Base-by-base conservation (phyloP, 176 grass and related monocot genomes). In the Pharus latifolius region DNA sequence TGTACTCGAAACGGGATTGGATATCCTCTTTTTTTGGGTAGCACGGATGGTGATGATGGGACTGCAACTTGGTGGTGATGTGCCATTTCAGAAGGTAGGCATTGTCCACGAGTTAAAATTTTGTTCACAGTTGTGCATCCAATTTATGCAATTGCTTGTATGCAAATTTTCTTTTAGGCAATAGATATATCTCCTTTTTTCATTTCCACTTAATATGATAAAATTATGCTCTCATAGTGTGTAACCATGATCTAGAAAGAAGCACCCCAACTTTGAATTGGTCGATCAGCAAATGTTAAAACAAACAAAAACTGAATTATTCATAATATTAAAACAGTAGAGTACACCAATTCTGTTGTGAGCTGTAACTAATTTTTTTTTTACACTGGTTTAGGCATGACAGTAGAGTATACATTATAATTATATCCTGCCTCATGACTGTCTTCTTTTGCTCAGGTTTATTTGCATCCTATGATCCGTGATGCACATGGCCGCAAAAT, bases 31-130 rank as follows among this genome's bases (percentile, higher is more conserved):
- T 53, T 96, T 92, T 56, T 92, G 88, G 92, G 92, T 96, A 31
- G 92, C 92, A 54, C 76, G 88, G 40, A 96, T 96, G 92, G 92
- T 96, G 40, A 92, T 96, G 92, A 63, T 96, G 51, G 92, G 85
- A 71, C 84, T 92, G 77, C 78, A 92, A 87, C 85, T 96, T 69
- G 82, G 88, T 23, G 92, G 85, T 23, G 77, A 96, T 55, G 65
- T 96, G 22, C 92, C 92, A 18, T 96, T 96, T 60, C 59, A 79
- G 70, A 92, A 96, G 92, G 92, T 96, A 89, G 30, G 9, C 4
- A 31, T 62, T 23, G 56, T 27, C 28, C 27, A 25, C 35, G 6
- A 9, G 4, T 4, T 9, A 38, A 38, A 38, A 38, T 38, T 5
- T 38, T 38, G 35, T 38, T 5, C 8, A 17, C 38, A 53, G 48